Conservation (phyloP, 352 stramenopile genomes). For the Thalassiosira hispida region DNA sequence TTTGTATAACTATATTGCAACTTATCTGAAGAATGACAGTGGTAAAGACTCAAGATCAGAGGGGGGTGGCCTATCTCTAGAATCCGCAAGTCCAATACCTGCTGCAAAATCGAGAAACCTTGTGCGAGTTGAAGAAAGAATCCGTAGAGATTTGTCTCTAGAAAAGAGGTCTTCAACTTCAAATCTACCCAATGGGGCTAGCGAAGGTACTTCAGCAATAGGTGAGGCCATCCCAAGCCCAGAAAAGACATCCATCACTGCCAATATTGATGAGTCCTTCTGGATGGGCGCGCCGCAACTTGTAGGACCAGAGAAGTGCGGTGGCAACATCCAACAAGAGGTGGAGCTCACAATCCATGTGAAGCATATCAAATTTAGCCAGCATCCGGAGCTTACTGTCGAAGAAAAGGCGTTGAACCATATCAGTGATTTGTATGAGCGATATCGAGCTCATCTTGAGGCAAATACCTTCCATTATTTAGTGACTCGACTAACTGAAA, state of each 20-base stretch:
- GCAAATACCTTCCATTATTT: slow-evolving; percentile 25
- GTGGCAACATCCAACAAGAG: slow-evolving; percentile 8
- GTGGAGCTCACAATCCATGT: slow-evolving; percentile 38
- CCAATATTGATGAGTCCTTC: slow-evolving; percentile 37
- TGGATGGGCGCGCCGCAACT: slow-evolving; percentile 27
- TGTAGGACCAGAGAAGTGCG: slow-evolving; percentile 3
- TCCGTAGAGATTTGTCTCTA: slow-evolving; percentile 31
- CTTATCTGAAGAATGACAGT: not conserved
- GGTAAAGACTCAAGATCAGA: not conserved
- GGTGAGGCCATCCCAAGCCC: not conserved
- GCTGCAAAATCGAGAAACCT: slow-evolving; percentile 15
- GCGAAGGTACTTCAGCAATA: not conserved
- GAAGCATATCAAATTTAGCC: slow-evolving; percentile 37
- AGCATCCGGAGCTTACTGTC: slow-evolving; percentile 37
- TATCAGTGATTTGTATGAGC: slow-evolving; percentile 39
- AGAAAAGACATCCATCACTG: not conserved
- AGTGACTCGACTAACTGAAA: slow-evolving; percentile 22
- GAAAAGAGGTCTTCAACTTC: not conserved
- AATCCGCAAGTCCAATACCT: not conserved
- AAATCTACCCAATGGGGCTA: not conserved
- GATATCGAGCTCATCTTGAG: slow-evolving; percentile 35
- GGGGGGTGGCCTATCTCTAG: slow-evolving; percentile 21
- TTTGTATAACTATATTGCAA: slow-evolving; percentile 10
- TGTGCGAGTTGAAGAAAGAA: slow-evolving; percentile 38
- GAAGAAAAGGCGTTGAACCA: slow-evolving; percentile 32